Evolutionary conservation across 257 asterid genomes (phyloP), one percentile per base, ranked within the genome.

Genomic region (Paulownia fortunei): DNA sequence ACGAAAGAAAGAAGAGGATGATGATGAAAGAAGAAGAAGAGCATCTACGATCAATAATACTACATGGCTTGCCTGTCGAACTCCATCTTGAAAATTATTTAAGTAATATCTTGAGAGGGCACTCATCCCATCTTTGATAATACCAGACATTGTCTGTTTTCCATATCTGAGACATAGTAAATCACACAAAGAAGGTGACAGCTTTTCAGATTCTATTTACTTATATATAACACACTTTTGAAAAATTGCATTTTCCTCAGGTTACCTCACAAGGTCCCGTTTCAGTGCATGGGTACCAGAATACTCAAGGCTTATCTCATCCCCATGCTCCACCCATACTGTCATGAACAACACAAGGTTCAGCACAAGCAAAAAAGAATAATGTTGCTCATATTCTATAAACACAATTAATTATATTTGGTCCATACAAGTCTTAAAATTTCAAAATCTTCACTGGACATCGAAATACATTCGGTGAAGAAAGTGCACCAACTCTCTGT

Each of bases 311-410:
- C 99, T 96, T 83, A 96, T 88, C 87, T 96, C 99, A 79, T 96
- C 98, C 76, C 99, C 99, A 54, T 96, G 98, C 54, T 93, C 92
- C 72, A 82, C 96, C 99, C 99, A 96, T 66, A 96, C 98, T 93
- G 82, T 60, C 76, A 87, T 34, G 72, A 80, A 82, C 6, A 81
- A 76, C 55, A 79, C 65, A 74, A 79, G 54, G 61, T 61, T 78
- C 80, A 82, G 83, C 72, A 67, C 55, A 79, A 73, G 64, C 23
- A 76, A 81, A 75, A n/a, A 36, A 71, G 10, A 37, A 15, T 2
- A 18, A 26, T 13, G 27, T 66, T 27, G 65, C 32, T 7, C 32
- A 32, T 18, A 60, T 55, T 69, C 18, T 69, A 63, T 49, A 6
- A 51, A 76, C 66, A 52, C 49, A 68, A 56, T 30, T 24, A 70